Conservation (phyloP, 805 yeast genomes). For the Pichia cabralensis region DNA sequence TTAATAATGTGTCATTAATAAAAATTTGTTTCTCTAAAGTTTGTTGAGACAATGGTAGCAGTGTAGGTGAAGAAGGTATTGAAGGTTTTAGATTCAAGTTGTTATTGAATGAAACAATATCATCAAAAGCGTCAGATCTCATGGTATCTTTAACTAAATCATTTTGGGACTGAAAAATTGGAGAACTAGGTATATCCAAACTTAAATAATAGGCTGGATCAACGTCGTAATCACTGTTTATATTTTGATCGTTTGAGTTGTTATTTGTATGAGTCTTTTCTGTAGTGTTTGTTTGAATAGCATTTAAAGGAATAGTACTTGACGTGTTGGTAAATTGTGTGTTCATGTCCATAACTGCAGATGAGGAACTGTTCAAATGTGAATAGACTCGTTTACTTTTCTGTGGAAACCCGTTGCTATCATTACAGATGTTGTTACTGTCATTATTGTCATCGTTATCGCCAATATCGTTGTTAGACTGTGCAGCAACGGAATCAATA, state of each 20-base stretch:
- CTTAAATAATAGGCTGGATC: not conserved
- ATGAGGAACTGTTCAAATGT: constrained; percentile 6
- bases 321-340: constrained; percentile 3
- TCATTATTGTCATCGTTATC: not conserved
- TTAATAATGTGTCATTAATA: too few species aligned
- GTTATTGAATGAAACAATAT: constrained; percentile 1
- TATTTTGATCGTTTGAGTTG: not conserved
- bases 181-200: constrained; percentile 7
- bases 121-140: constrained; percentile 5
- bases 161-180: constrained; percentile 1
- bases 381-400: constrained; percentile 1
- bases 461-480: too few species aligned
- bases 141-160: not conserved
- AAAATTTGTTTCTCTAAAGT: too few species aligned
- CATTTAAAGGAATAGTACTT: constrained; percentile 6
- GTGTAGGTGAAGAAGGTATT: constrained; percentile 22
- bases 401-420: not conserved
- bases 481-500: too few species aligned
- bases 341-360: constrained; percentile 1
- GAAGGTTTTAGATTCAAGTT: constrained; percentile 2
- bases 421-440: not conserved
- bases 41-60: constrained; percentile 14
- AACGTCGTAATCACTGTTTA: constrained; percentile 1
- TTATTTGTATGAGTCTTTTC: too few species aligned
- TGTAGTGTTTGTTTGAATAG: too few species aligned